These are phyloP conservation scores for Mycena alexandri DNA, from an alignment of 768 basidiomycete species.

Conservation along the genomic window DNA sequence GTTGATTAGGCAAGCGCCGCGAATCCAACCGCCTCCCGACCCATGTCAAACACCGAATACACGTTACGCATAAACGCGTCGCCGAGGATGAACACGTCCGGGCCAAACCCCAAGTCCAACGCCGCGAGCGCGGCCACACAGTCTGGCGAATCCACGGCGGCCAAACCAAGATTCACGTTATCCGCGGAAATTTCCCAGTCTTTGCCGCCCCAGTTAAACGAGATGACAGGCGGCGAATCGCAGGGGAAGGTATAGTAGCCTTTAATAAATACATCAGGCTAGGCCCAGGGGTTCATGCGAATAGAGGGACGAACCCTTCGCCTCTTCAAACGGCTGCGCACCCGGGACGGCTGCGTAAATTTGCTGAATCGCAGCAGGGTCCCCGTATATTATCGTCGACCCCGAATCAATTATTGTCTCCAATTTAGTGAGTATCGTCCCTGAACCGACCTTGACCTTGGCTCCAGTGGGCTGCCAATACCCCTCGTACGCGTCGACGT, in stretches of 20 bases:
- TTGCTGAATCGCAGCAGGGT: conserved; percentile 10
- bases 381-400: conserved; percentile 50
- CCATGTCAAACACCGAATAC: conserved; percentile 60
- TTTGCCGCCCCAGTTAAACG: conserved; percentile 53
- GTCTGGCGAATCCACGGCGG: conserved; percentile 55
- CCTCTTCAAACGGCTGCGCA: conserved; percentile 17
- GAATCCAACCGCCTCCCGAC: too few relatives aligned
- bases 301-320: conserved; percentile 14
- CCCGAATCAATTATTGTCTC: conserved; percentile 54
- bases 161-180: conserved; percentile 53
- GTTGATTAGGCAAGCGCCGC: too few relatives aligned
- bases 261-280: not conserved
- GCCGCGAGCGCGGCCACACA: conserved; percentile 67
- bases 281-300: not conserved
- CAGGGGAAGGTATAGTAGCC: conserved; percentile 40
- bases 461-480: conserved; percentile 44
- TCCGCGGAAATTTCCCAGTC: conserved; percentile 58
- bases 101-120: conserved; percentile 47
- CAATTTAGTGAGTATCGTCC: conserved; percentile 20
- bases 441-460: conserved; percentile 31
- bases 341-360: conserved; percentile 20
- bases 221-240: conserved; percentile 40
- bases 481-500: conserved; percentile 40
- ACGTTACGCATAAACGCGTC: conserved; percentile 56
- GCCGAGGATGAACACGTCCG: conserved; percentile 50